Evolutionary conservation across 768 basidiomycete genomes (phyloP).

Genomic region (Xanthoconium purpureum): DNA sequence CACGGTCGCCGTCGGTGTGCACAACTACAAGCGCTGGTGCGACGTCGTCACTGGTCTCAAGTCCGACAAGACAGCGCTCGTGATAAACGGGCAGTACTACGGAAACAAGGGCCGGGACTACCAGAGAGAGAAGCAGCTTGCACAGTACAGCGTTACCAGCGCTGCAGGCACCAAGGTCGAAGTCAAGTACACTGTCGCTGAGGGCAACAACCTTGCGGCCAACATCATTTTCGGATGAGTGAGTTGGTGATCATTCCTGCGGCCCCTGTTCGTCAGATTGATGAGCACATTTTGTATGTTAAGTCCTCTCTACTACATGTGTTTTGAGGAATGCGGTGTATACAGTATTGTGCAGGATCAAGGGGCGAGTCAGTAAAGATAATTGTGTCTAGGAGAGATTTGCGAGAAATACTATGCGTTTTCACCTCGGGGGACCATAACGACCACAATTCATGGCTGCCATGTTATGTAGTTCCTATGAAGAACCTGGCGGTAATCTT

Average conservation of each 20-base stretch:
- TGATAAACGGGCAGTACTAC: conserved; percentile 17
- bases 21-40: conserved; percentile 40
- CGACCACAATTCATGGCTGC: too few relatives aligned
- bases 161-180: neutral
- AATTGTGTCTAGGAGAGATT: too few relatives aligned
- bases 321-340: too few relatives aligned
- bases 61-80: conserved; percentile 16
- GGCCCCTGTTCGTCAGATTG: neutral
- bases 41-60: conserved; percentile 36
- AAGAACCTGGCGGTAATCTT: too few relatives aligned
- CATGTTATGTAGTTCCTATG: too few relatives aligned
- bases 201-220: neutral
- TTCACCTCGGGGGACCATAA: too few relatives aligned
- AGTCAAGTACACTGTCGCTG: neutral
- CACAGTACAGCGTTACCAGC: neutral
- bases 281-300: neutral
- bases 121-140: neutral
- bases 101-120: neutral
- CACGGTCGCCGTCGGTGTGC: conserved; percentile 36
- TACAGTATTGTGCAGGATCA: too few relatives aligned
- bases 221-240: neutral
- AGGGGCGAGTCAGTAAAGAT: too few relatives aligned
- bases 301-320: neutral
- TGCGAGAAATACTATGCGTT: too few relatives aligned
- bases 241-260: neutral